Percentiles rank a stretch among this genome's conserved stretches.
Evolutionary conservation across 441 rosid genomes (phyloP).

Genomic region (Populus tomentosa): DNA sequence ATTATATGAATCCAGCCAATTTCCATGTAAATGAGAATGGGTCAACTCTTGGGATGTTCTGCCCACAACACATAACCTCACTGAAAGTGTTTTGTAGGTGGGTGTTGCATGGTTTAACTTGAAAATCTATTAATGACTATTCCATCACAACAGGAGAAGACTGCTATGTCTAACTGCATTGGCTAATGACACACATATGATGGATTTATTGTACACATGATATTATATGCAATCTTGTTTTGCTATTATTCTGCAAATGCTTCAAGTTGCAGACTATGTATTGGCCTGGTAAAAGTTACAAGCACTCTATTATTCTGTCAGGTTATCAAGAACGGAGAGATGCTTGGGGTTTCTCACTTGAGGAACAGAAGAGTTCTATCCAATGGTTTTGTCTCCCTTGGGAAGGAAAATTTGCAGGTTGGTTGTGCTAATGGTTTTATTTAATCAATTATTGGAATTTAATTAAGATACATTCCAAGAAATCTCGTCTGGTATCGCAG

Average conservation of each 20-base stretch:
- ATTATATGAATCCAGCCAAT: neutral
- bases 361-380: slow-evolving; percentile 93
- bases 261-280: neutral
- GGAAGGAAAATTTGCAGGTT: slow-evolving; percentile 94
- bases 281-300: neutral
- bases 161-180: neutral
- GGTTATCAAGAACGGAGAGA: slow-evolving; percentile 98
- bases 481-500: slow-evolving; percentile 41
- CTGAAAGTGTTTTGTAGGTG: neutral
- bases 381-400: slow-evolving; percentile 86
- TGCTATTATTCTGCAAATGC: neutral
- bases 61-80: neutral
- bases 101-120: neutral
- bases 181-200: neutral
- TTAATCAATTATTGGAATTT: slow-evolving; percentile 7
- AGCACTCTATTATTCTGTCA: slow-evolving; percentile 28
- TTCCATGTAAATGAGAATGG: slow-evolving; percentile 1
- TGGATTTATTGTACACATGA: neutral
- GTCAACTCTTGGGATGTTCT: neutral
- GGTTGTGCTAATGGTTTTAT: slow-evolving; percentile 20
- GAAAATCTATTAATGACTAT: neutral
- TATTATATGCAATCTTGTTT: neutral
- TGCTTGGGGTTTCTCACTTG: slow-evolving; percentile 98
- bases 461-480: slow-evolving; percentile 17
- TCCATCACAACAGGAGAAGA: neutral